A percentile compares a stretch with the other conserved stretches of the same genome.
These are phyloP conservation scores for Nemania sp. DNA, from an alignment of 2,329 filamentous ascomycete genomes.

Conservation along the genomic window DNA sequence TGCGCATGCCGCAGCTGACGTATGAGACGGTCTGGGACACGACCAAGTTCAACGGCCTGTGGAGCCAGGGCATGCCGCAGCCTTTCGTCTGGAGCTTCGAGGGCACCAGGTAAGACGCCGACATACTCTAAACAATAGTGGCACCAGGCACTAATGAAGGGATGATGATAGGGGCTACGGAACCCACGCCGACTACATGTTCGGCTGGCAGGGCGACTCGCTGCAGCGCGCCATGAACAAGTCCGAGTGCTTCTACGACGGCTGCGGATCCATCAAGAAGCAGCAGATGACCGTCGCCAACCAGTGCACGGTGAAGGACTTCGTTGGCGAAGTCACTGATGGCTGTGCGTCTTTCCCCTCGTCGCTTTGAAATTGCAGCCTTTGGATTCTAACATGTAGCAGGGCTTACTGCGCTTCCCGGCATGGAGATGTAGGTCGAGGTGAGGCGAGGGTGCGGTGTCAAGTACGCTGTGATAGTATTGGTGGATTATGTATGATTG, in stretches of 20 bases:
- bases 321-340: slow-evolving; percentile 37
- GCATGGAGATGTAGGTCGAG: slow-evolving; percentile 22
- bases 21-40: slow-evolving; percentile 53
- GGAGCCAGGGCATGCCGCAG: slow-evolving; percentile 40
- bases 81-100: slow-evolving; percentile 41
- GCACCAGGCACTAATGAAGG: not conserved
- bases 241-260: slow-evolving; percentile 47
- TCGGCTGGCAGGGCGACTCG: slow-evolving; percentile 41
- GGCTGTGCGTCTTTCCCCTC: slow-evolving; percentile 38
- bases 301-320: slow-evolving; percentile 37
- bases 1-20: slow-evolving; percentile 47
- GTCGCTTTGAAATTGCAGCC: not conserved
- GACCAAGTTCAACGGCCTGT: slow-evolving; percentile 44
- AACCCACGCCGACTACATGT: slow-evolving; percentile 44
- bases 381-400: slow-evolving; percentile 12
- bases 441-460: not conserved
- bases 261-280: slow-evolving; percentile 40
- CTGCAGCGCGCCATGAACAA: slow-evolving; percentile 43
- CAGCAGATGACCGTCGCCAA: slow-evolving; percentile 39
- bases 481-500: too few relatives aligned
- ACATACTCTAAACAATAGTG: not conserved
- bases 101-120: slow-evolving; percentile 27
- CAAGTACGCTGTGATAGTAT: too few relatives aligned
- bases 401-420: slow-evolving; percentile 33
- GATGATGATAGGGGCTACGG: slow-evolving; percentile 35